Conservation (phyloP, 495 filamentous ascomycete genomes). For the Penicillium paxilli region DNA sequence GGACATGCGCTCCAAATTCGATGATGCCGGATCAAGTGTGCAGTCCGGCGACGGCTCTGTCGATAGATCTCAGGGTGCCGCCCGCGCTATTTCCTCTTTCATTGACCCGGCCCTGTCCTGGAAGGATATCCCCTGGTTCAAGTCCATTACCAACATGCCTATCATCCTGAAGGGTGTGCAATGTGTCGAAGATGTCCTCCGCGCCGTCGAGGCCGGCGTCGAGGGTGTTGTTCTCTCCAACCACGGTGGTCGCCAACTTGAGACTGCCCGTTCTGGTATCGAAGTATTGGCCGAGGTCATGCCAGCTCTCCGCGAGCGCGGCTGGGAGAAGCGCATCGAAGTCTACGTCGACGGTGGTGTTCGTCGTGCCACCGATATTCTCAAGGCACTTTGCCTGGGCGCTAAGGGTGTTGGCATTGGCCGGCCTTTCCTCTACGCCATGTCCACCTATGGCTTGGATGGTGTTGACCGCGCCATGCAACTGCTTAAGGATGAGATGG, state of each 20-base stretch:
- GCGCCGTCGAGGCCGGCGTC: conserved; percentile 77
- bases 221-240: conserved; percentile 95
- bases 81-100: conserved; percentile 88
- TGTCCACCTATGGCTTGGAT: conserved; percentile 85
- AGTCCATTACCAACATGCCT: conserved; percentile 90
- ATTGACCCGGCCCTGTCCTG: conserved; percentile 90
- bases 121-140: conserved; percentile 96
- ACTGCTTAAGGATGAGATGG: conserved; percentile 96
- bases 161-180: conserved; percentile 97
- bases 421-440: conserved; percentile 91
- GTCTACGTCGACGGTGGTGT: conserved; percentile 91
- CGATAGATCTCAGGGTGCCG: conserved; percentile 87
- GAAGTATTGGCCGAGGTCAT: conserved; percentile 96
- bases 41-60: conserved; percentile 67
- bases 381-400: conserved; percentile 93
- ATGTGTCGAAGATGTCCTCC: conserved; percentile 89
- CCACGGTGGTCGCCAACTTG: conserved; percentile 96
- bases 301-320: conserved; percentile 82
- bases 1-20: conserved; percentile 91
- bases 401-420: conserved; percentile 94
- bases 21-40: conserved; percentile 80
- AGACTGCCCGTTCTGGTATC: conserved; percentile 86
- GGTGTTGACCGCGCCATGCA: conserved; percentile 93
- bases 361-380: conserved; percentile 87
- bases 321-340: conserved; percentile 82